These are phyloP conservation scores for Pholiota microspora DNA, from an alignment of 768 basidiomycete species.

Conservation along the genomic window DNA sequence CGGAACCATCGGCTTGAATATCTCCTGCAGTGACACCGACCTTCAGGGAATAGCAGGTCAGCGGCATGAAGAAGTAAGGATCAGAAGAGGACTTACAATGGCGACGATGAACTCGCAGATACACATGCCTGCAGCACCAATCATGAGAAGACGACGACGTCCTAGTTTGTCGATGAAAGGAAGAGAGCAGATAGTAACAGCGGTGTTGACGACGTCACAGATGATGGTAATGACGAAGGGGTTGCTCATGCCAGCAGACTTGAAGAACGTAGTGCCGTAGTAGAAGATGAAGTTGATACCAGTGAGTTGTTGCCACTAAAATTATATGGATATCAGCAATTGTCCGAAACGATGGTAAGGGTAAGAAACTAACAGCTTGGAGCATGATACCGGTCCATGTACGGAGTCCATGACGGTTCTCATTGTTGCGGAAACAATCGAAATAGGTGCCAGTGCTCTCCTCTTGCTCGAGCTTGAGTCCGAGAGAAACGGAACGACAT, in stretches of 20 bases:
- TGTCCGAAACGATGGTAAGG: not conserved
- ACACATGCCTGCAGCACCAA: conserved; percentile 79
- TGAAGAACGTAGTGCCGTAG: conserved; percentile 49
- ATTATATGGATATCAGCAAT: not conserved
- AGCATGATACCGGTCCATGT: conserved; percentile 73
- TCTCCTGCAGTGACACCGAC: conserved; percentile 32
- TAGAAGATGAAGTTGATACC: conserved; percentile 60
- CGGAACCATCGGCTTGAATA: conserved; percentile 8
- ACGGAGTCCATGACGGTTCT: conserved; percentile 59
- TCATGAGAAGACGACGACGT: conserved; percentile 73
- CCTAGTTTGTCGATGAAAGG: conserved; percentile 79
- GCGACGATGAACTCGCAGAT: conserved; percentile 77
- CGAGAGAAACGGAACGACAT: conserved; percentile 41
- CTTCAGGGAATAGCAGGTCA: not conserved
- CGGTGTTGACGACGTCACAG: conserved; percentile 72
- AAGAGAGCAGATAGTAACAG: conserved; percentile 75
- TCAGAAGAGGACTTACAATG: conserved; percentile 23
- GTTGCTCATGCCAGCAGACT: conserved; percentile 50
- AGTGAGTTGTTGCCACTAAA: conserved; percentile 63
- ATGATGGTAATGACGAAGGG: conserved; percentile 48
- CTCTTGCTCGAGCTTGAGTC: conserved; percentile 58
- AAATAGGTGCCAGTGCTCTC: conserved; percentile 57
- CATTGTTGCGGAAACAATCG: conserved; percentile 53
- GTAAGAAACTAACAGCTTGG: conserved; percentile 16
- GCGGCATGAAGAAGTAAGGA: not conserved